Base-by-base conservation (phyloP, 2,329 filamentous ascomycete species). In the Mollisia scopiformis region DNA sequence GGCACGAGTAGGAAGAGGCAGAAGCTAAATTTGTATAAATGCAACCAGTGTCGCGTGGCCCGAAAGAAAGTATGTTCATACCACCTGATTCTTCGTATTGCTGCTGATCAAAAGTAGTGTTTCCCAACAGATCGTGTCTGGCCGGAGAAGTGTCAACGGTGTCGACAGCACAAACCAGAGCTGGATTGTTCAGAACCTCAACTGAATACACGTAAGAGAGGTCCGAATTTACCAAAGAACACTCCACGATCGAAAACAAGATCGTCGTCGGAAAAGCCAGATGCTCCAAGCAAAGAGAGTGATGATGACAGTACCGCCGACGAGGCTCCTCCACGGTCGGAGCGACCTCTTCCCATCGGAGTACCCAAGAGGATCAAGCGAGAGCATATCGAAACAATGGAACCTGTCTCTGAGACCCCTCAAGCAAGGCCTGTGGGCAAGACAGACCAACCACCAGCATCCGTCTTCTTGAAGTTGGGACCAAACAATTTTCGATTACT, bases 1-100 rank as follows among this genome's bases (percentile, higher is more conserved):
- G 41, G 35, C 19, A 31, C 31, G 21, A 27, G 46, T 10, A 47
- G 55, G 55, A 64, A 64, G 46, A 57, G 62, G 8, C 59, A 51
- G 8, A 64, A 64, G 37, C 53, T 64, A 23, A 64, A 64, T 41
- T 49, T 64, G 19, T 60, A 50, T 49, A 64, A 64, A 46, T 64
- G 62, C 43, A 59, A 52, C 47, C 62, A 62, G 27, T 64, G 62
- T 56, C 62, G 62, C 21, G 57, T 59, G 25, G 62, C 62, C 19
- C 55, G 62, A 31, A 64, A 64, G 43, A 64, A 64, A 55, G 62
- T 63, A 27, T 19, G 28, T 35, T 28, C 14, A 41, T 23, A 27
- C 55, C 23, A 25, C 6, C 30, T 31, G 16, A 35, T 23, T 1
- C 41, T 59, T 31, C 5, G 25, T 21, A 33, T 31, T 8, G n/a